Percentiles rank a stretch among this genome's conserved stretches.
phyloP scores from a whole-genome alignment of 2,329 filamentous ascomycete species.

The Fusarium sp. region DNA sequence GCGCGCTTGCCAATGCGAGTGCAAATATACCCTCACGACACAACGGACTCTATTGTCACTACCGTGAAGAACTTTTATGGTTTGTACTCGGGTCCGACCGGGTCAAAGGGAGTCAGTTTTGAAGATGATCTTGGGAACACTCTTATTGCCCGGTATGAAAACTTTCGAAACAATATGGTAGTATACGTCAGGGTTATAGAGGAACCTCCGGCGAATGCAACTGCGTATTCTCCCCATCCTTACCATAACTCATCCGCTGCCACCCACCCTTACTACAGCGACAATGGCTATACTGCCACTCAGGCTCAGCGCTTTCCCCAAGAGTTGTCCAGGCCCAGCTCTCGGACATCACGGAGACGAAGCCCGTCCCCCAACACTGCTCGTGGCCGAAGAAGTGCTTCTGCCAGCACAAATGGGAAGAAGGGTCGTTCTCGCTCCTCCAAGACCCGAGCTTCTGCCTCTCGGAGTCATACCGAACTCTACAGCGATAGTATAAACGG shows the following conservation, averaged over 20 bases:
- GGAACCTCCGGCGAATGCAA: conserved; percentile 58
- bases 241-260: conserved; percentile 64
- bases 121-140: conserved; percentile 90
- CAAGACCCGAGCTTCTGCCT: conserved; percentile 70
- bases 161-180: conserved; percentile 90
- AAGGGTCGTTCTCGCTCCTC: conserved; percentile 75
- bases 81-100: conserved; percentile 79
- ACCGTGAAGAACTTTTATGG: conserved; percentile 99
- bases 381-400: conserved; percentile 80
- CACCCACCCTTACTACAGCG: conserved; percentile 64
- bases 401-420: conserved; percentile 70
- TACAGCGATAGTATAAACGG: conserved; percentile 74
- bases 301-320: conserved; percentile 63
- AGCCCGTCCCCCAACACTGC: conserved; percentile 79
- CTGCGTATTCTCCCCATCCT: conserved; percentile 62
- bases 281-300: conserved; percentile 61
- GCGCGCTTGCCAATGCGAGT: conserved; percentile 86
- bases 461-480: conserved; percentile 65
- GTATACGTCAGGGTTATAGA: conserved; percentile 91
- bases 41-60: conserved; percentile 95
- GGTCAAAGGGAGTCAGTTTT: conserved; percentile 88
- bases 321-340: conserved; percentile 73
- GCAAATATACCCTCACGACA: conserved; percentile 94
- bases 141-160: conserved; percentile 95
- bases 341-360: conserved; percentile 77